These are phyloP conservation scores for Linum trigynum DNA, from an alignment of 345 rosid genomes.

Conservation along the genomic window DNA sequence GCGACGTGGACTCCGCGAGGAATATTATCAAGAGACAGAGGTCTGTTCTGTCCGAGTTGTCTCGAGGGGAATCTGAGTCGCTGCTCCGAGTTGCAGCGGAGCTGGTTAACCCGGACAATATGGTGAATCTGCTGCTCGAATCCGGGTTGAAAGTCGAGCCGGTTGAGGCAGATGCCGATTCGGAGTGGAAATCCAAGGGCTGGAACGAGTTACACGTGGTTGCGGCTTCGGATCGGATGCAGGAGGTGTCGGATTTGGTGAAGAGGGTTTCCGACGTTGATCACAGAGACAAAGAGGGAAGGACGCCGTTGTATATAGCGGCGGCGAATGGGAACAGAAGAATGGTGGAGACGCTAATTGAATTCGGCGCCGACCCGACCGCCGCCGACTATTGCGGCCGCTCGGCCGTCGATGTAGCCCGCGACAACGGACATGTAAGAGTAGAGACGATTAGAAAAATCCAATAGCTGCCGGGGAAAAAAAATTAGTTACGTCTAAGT, in stretches of 20 bases:
- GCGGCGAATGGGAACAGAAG: slow-evolving; percentile 33
- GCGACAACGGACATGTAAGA: slow-evolving; percentile 35
- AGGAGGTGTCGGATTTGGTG: slow-evolving; percentile 16
- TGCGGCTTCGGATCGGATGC: slow-evolving; percentile 22
- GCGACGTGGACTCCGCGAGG: slow-evolving; percentile 31
- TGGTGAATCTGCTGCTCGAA: slow-evolving; percentile 38
- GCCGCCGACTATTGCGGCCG: slow-evolving; percentile 36
- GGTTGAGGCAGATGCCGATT: neutral
- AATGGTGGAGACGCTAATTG: slow-evolving; percentile 36
- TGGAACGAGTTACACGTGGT: slow-evolving; percentile 37
- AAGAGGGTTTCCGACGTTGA: slow-evolving; percentile 22
- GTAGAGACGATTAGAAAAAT: neutral
- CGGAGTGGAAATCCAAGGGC: slow-evolving; percentile 19
- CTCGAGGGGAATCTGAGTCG: slow-evolving; percentile 27
- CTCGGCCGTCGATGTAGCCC: slow-evolving; percentile 33
- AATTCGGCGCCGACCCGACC: slow-evolving; percentile 35
- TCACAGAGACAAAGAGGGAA: slow-evolving; percentile 31
- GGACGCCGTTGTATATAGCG: slow-evolving; percentile 30
- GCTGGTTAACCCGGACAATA: slow-evolving; percentile 25
- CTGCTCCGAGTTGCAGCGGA: slow-evolving; percentile 35
- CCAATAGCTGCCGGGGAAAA: neutral
- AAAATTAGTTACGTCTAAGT: neutral
- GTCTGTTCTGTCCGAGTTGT: slow-evolving; percentile 23
- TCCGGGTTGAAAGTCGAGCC: slow-evolving; percentile 29
- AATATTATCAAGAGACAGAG: slow-evolving; percentile 37